Evolutionary conservation across 2,329 filamentous ascomycete genomes (phyloP), one percentile per base, ranked within the genome.

Genomic region (Venturia pyrina): DNA sequence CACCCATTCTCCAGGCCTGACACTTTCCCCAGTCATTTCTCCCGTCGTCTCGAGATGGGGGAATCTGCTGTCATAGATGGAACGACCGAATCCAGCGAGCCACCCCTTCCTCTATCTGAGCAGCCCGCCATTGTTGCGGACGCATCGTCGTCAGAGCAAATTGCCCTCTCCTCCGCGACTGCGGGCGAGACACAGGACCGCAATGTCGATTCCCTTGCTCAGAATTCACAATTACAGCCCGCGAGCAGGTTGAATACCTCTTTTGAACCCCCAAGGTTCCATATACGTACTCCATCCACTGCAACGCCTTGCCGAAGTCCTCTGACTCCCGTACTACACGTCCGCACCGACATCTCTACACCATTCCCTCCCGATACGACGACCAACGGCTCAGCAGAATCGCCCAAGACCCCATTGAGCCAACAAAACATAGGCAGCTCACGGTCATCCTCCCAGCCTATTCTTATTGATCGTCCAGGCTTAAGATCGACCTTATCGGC

Each of bases 401-500:
- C 53, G 4, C 53, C 32, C 10, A 37, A n/a, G 17, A 59, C 32
- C 8, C 53, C 53, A 59, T 32, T 19, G 5, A 17, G 53, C 28
- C 28, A 37, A 37, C 37, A 48, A 64, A 32, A n/a, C 60, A 32
- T 68, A 24, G 66, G 70, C 11, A 43, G 41, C 43, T 67, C 66
- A 15, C 19, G 50, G n/a, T 62, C 53, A 34, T 44, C 66, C 15
- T 64, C 48, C n/a, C 64, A 66, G 43, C 63, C 65, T 32, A 68
- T 68, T 63, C 63, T 66, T 41, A 68, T 65, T 46, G 60, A 44
- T 40, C 37, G 43, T 56, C 17, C 40, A 8, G 43, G 37, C 21
- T 62, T 63, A 19, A 63, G 78, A 63, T 78, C 75, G 56, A 75
- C 74, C 40, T 72, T 79, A 62, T 81, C 79, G 2, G 75, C 75